A percentile compares a stretch with the other conserved stretches of the same genome.
Conservation (phyloP, 192 early-diverging fungal species). For the Jimgerdemannia lactiflua region DNA sequence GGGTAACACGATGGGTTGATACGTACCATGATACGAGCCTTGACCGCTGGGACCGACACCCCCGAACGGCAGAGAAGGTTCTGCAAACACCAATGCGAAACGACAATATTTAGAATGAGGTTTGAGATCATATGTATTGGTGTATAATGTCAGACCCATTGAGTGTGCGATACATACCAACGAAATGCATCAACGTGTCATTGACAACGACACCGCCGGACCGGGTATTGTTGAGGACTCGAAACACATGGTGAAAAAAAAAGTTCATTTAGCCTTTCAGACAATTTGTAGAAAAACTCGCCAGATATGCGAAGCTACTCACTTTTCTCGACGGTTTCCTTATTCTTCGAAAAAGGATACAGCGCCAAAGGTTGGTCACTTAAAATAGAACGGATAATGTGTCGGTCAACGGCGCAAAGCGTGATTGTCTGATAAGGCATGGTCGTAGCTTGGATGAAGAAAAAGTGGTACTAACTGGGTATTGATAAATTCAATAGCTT, state of each 20-base stretch:
- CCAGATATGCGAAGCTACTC: not conserved
- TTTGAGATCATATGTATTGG: no score
- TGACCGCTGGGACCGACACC: conserved; percentile 77
- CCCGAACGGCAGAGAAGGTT: conserved; percentile 67
- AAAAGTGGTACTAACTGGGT: conserved; percentile 9
- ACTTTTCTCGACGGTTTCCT: conserved; percentile 9
- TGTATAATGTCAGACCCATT: no score
- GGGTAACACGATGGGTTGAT: no score
- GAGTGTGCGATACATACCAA: conserved; percentile 3
- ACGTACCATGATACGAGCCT: conserved; percentile 70
- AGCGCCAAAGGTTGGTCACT: conserved; percentile 61
- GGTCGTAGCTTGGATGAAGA: no score
- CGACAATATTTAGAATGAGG: no score
- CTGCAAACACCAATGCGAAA: no score
- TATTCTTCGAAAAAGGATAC: conserved; percentile 50
- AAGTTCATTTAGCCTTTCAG: no score
- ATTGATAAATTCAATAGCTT: conserved; percentile 30
- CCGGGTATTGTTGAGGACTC: conserved; percentile 40
- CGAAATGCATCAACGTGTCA: conserved; percentile 65
- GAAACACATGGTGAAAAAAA: not conserved
- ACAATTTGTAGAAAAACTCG: no score
- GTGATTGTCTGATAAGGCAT: no score
- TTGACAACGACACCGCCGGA: conserved; percentile 73
- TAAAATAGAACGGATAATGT: conserved; percentile 6
- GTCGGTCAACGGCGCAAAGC: not conserved